Percentiles rank a stretch among this genome's conserved stretches.
Conservation (phyloP, 352 stramenopile species). For the Pythium biforme region DNA sequence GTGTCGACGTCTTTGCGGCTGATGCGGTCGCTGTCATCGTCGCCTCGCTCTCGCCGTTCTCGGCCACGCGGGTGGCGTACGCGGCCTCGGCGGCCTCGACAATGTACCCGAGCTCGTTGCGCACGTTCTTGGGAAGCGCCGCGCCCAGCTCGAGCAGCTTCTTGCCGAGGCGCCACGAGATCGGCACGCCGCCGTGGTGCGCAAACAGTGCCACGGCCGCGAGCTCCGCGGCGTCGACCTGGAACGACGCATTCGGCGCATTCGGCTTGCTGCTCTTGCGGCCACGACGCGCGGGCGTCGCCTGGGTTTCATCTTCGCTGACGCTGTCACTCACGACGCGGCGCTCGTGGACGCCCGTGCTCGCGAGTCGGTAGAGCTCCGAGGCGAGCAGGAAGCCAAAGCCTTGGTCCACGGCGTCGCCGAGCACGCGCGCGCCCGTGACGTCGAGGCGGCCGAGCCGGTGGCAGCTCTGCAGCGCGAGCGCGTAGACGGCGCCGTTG, state of each 20-base stretch:
- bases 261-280: slow-evolving; percentile 1
- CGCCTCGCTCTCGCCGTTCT: background rate
- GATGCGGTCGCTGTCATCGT: background rate
- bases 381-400: slow-evolving; percentile 33
- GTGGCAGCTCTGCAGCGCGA: slow-evolving; percentile 65
- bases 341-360: slow-evolving; percentile 20
- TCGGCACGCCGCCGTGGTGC: slow-evolving; percentile 48
- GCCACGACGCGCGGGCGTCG: slow-evolving; percentile 26
- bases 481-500: slow-evolving; percentile 67
- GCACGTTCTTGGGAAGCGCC: slow-evolving; percentile 34
- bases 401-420: slow-evolving; percentile 51
- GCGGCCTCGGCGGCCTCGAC: slow-evolving; percentile 5
- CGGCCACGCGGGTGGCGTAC: background rate
- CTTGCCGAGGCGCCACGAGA: slow-evolving; percentile 36
- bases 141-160: slow-evolving; percentile 45
- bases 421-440: slow-evolving; percentile 45
- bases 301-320: slow-evolving; percentile 10
- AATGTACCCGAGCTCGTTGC: slow-evolving; percentile 42
- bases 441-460: slow-evolving; percentile 49
- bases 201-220: slow-evolving; percentile 53
- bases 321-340: no score
- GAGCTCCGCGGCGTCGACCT: slow-evolving; percentile 46
- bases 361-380: slow-evolving; percentile 28
- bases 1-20: background rate
- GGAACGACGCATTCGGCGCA: background rate